Evolutionary conservation across 257 asterid species (phyloP).

Genomic region (Solanum sparsipilum): DNA sequence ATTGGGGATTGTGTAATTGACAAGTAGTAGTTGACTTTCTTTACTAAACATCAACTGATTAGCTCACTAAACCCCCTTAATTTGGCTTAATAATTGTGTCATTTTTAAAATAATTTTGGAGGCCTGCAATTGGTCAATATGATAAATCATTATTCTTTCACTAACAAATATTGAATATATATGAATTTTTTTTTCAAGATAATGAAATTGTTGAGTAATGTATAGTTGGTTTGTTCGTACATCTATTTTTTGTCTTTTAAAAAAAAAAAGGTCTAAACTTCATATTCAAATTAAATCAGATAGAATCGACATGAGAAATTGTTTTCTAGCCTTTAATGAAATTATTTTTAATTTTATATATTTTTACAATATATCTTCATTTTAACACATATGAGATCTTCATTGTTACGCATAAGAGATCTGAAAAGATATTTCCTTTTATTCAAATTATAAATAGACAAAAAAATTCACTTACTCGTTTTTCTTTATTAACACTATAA

Average conservation of each 20-base stretch:
- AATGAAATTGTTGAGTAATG: not conserved
- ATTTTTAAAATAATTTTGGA: not conserved
- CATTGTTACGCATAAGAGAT: not conserved
- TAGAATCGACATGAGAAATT: not conserved
- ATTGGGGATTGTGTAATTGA: not conserved
- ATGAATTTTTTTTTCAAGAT: not conserved
- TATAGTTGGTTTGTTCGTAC: not conserved
- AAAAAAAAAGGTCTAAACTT: not conserved
- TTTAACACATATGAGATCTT: not conserved
- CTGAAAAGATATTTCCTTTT: not conserved
- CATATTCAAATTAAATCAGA: not conserved
- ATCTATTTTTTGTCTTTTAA: not conserved
- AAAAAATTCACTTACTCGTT: not conserved
- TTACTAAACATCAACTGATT: not conserved
- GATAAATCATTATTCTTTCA: not conserved
- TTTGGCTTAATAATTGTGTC: not conserved
- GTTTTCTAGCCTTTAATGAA: not conserved
- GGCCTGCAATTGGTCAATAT: not conserved
- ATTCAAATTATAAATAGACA: not conserved
- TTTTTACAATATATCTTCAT: not conserved
- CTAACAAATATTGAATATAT: too few relatives aligned
- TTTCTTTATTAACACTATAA: not conserved
- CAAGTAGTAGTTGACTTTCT: constrained; percentile 12
- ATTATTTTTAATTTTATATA: not conserved
- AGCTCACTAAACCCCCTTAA: not conserved